Percentiles rank a stretch among this genome's conserved stretches.
Evolutionary conservation across 1,284 basidiomycete genomes (phyloP).

Genomic region (Ceratobasidium sp.): DNA sequence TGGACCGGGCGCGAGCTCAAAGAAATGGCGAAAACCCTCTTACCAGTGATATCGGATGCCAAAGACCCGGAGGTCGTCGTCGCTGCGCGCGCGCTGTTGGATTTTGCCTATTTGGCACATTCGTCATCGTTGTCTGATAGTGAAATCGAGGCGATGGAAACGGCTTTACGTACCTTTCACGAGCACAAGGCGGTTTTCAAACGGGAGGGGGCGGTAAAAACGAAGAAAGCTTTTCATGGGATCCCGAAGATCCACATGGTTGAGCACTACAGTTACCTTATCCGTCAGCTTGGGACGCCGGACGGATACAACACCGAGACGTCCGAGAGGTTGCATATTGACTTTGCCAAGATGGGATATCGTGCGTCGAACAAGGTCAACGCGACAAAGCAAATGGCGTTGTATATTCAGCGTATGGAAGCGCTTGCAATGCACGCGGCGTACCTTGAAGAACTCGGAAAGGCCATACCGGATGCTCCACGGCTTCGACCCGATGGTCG

Average conservation of each 20-base stretch:
- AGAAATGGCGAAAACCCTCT: slow-evolving; percentile 50
- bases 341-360: slow-evolving; percentile 44
- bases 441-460: slow-evolving; percentile 5
- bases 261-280: slow-evolving; percentile 38
- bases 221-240: slow-evolving; percentile 55
- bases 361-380: slow-evolving; percentile 43
- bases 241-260: slow-evolving; percentile 61
- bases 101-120: slow-evolving; percentile 56
- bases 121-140: slow-evolving; percentile 53
- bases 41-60: slow-evolving; percentile 53
- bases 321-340: slow-evolving; percentile 49
- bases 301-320: slow-evolving; percentile 48
- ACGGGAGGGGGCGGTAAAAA: slow-evolving; percentile 52
- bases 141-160: slow-evolving; percentile 54
- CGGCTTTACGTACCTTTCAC: slow-evolving; percentile 56
- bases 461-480: neutral
- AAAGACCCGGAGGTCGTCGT: slow-evolving; percentile 37
- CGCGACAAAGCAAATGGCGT: slow-evolving; percentile 46
- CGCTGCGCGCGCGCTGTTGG: slow-evolving; percentile 54
- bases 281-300: slow-evolving; percentile 42
- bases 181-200: slow-evolving; percentile 57
- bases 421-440: slow-evolving; percentile 32
- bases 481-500: neutral
- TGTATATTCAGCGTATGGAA: slow-evolving; percentile 31
- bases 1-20: slow-evolving; percentile 56